Evolutionary conservation across 1,284 basidiomycete genomes (phyloP).

Genomic region (Hymenochaete sp.): DNA sequence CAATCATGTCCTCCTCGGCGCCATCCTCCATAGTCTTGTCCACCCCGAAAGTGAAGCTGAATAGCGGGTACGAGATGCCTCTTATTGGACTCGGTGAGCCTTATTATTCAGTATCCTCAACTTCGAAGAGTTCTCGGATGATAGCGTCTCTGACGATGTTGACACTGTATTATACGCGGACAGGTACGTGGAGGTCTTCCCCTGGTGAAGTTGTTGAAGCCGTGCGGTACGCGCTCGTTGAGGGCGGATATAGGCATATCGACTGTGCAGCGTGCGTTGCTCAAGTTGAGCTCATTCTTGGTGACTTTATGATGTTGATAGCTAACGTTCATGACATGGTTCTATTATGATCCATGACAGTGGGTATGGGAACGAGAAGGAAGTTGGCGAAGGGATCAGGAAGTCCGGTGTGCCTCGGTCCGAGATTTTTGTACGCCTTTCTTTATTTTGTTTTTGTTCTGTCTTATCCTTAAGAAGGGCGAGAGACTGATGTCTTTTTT

Average conservation of each 20-base stretch:
- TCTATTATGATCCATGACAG: conserved; percentile 5
- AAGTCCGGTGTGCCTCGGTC: conserved; percentile 57
- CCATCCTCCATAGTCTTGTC: no score
- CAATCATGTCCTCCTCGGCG: no score
- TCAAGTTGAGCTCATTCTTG: background rate
- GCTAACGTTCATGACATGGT: no score
- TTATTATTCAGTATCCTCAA: background rate
- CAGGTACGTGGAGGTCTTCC: conserved; percentile 71
- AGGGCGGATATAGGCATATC: conserved; percentile 66
- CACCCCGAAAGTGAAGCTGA: conserved; percentile 49
- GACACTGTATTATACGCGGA: background rate
- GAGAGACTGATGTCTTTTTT: background rate
- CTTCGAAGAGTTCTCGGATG: background rate
- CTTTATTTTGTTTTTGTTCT: background rate
- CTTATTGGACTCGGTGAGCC: conserved; percentile 61
- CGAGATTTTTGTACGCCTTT: conserved; percentile 49
- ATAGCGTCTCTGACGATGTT: no score
- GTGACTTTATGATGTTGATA: no score
- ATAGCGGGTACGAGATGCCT: conserved; percentile 61
- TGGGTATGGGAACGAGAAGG: conserved; percentile 41
- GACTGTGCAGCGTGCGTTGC: conserved; percentile 41
- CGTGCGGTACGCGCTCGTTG: conserved; percentile 60
- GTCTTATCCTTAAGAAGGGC: background rate
- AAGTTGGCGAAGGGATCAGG: conserved; percentile 79
- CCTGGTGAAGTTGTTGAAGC: conserved; percentile 37